Base-by-base conservation (phyloP, 2,329 filamentous ascomycete genomes). In the Hymenoscyphus linearis region DNA sequence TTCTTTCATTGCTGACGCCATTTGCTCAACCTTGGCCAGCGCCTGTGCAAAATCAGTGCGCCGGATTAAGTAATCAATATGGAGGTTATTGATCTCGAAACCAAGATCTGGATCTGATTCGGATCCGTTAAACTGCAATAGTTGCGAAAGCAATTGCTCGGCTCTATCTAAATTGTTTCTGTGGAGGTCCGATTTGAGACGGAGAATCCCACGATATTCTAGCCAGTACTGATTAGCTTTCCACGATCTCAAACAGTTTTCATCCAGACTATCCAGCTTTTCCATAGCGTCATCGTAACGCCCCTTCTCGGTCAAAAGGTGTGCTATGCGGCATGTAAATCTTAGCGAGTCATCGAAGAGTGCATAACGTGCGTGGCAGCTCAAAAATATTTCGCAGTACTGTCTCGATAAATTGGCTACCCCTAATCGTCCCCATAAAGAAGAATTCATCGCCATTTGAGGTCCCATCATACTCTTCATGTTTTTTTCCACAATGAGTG, bases 271-370 rank as follows among this genome's bases (percentile, higher is more conserved):
- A 58, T 87, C 81, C 53, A 93, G 76, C 27, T 79, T 78, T 13
- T 77, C 75, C 58, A 87, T 79, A 0, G 89, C 91, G 56, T 89
- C 82, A 25, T 86, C 82, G 70, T 92, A 96, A 35, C 80, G 81
- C 1, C 93, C 93, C 54, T 78, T 81, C 60, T 86, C 83, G 9
- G 84, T 82, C 5, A 88, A 77, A 75, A 86, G 78, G 62, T 87
- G 84, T 2, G 91, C 88, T 60, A 87, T 81, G 4, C 89, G 85
- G 67, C 90, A 91, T 0, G 81, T 86, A 36, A 90, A 83, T 67
- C 88, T 90, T 35, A 97, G 80, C 56, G 86, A 82, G 67, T 98
- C 93, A 65, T 96, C 91, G 52, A 93, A 84, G 0, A 86, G 81
- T 37, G 82, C 80, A 55, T 78, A 77, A n/a, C 78, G 76, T 3